These are phyloP conservation scores for Macrocybe sp. DNA, from an alignment of 1,284 basidiomycete species.

Conservation along the genomic window DNA sequence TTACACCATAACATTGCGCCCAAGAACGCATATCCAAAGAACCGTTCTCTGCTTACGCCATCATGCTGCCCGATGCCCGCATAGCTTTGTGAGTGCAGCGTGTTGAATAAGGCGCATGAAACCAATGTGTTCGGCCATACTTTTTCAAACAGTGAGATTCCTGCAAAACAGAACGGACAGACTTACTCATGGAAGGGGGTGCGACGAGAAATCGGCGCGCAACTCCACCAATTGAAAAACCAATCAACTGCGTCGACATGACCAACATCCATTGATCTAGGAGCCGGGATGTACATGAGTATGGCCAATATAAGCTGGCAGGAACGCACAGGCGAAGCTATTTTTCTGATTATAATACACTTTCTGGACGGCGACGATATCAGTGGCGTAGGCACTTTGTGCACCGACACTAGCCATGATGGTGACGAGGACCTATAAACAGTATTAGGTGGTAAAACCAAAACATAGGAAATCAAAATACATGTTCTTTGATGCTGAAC, in stretches of 20 bases:
- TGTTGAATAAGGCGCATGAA: slow-evolving; percentile 74
- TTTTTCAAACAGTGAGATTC: slow-evolving; percentile 14
- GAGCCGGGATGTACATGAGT: not conserved
- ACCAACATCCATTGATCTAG: slow-evolving; percentile 50
- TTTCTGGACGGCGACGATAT: slow-evolving; percentile 61
- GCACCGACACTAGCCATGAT: slow-evolving; percentile 70
- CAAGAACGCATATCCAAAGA: slow-evolving; percentile 41
- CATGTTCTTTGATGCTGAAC: slow-evolving; percentile 76
- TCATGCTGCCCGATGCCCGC: slow-evolving; percentile 60
- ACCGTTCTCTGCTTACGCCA: slow-evolving; percentile 68
- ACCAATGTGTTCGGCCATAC: slow-evolving; percentile 82
- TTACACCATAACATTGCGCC: slow-evolving; percentile 61
- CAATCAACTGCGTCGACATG: slow-evolving; percentile 66
- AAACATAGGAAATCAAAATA: slow-evolving; percentile 14
- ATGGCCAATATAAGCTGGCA: slow-evolving; percentile 6
- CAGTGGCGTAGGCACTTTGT: slow-evolving; percentile 56
- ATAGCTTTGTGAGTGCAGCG: slow-evolving; percentile 59
- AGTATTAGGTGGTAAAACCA: slow-evolving; percentile 7
- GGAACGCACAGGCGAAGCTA: slow-evolving; percentile 23
- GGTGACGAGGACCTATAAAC: slow-evolving; percentile 41
- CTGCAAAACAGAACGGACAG: not conserved
- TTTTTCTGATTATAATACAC: slow-evolving; percentile 45
- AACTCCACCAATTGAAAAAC: slow-evolving; percentile 63
- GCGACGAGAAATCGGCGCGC: slow-evolving; percentile 64
- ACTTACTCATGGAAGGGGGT: slow-evolving; percentile 70